These are phyloP conservation scores for Hymenoscyphus fructigenus DNA, from an alignment of 2,329 filamentous ascomycete genomes.

Conservation along the genomic window DNA sequence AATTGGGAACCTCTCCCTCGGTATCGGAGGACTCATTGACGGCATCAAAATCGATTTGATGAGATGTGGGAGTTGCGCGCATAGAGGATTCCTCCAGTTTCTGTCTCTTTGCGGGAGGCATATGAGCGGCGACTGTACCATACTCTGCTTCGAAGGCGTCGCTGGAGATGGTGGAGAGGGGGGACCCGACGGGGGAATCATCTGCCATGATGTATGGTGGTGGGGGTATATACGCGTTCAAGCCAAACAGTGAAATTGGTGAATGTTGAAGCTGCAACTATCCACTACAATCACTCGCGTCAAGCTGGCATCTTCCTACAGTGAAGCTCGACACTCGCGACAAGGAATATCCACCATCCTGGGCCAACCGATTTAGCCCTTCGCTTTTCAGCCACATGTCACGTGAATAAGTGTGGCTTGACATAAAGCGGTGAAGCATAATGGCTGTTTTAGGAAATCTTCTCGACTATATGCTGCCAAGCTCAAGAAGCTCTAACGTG, in stretches of 20 bases:
- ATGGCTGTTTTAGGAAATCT: neutral
- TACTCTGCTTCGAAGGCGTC: constrained; percentile 61
- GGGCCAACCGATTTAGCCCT: too few species aligned
- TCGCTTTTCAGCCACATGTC: too few species aligned
- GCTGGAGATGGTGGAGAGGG: constrained; percentile 63
- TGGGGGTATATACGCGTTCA: neutral
- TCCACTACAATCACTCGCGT: too few species aligned
- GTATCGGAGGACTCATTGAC: constrained; percentile 78
- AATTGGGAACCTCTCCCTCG: constrained; percentile 78
- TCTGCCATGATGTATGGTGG: constrained; percentile 38
- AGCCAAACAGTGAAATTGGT: neutral
- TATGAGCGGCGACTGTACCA: constrained; percentile 43
- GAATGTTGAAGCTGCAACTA: neutral
- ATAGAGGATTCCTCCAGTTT: constrained; percentile 28
- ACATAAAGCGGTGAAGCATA: neutral
- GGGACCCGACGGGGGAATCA: constrained; percentile 56
- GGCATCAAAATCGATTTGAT: constrained; percentile 36
- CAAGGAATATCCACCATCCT: too few species aligned
- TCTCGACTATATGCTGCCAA: neutral
- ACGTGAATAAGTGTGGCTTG: too few species aligned
- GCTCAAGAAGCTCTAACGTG: too few species aligned
- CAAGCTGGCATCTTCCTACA: too few species aligned
- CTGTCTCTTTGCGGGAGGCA: constrained; percentile 37
- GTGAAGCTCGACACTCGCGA: too few species aligned
- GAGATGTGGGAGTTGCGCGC: constrained; percentile 30